Evolutionary conservation across 176 grass and related monocot species (phyloP), one percentile per base, ranked within the genome.

Genomic region (Bolboschoenus planiculmis): DNA sequence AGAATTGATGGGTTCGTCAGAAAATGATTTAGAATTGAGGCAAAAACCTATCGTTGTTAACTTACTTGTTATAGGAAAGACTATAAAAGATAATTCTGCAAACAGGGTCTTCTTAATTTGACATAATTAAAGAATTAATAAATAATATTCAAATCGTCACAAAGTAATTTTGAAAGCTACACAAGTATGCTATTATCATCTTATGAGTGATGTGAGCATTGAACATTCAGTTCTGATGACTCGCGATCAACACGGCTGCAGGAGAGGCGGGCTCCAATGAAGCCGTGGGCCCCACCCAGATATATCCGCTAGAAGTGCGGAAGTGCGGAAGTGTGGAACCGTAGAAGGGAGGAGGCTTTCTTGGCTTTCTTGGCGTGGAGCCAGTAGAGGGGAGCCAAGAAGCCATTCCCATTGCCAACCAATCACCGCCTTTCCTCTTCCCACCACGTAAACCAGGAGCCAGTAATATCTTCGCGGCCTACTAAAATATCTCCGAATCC

Each of bases 401-500:
- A n/a, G n/a, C n/a, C n/a, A n/a, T n/a, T n/a, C n/a, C n/a, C n/a
- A n/a, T n/a, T n/a, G n/a, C 40, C 68, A 74, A 74, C 43, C n/a
- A 71, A 71, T 73, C 21, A 73, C 68, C 68, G 68, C 11, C 68
- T 24, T 21, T 73, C 40, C 44, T 40, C 67, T 72, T 74, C 21
- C 68, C 68, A 74, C 68, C 68, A 74, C 39, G 68, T 74, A 72
- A 72, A 72, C 10, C 67, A 72, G 8, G 37, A 26, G 2, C 67
- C 67, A 72, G 67, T 44, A 23, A 72, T 73, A 27, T 73, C 39
- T 73, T 27, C 26, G 40, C 10, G 39, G 39, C 37, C 68, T 73
- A 73, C 68, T 73, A 73, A 73, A 73, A 73, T 73, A 73, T 73
- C 68, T 73, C 27, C 4, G 26, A 11, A 43, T 24, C 68, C 68